These are phyloP conservation scores for Acer negundo DNA, from an alignment of 345 rosid species.

Conservation along the genomic window DNA sequence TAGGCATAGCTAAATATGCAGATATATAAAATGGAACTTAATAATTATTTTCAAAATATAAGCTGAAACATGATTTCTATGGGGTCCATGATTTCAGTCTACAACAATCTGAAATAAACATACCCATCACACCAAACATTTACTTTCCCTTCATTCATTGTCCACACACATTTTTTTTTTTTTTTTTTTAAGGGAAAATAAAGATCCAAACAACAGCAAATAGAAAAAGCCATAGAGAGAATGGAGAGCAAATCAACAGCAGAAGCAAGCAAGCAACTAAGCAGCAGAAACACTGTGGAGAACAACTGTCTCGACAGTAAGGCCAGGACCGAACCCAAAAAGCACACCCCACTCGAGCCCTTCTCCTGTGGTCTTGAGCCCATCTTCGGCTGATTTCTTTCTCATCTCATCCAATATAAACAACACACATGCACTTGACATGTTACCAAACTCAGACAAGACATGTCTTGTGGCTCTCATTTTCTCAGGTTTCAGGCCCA, in stretches of 20 bases:
- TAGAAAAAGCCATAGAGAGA: not conserved
- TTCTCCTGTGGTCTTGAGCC: constrained; percentile 42
- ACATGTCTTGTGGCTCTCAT: constrained; percentile 37
- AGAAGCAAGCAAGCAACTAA: not conserved
- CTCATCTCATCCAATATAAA: constrained; percentile 55
- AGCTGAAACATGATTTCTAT: not conserved
- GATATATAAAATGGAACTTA: not conserved
- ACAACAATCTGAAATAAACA: not conserved
- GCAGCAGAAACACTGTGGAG: constrained; percentile 37
- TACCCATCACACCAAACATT: not conserved
- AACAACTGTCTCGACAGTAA: constrained; percentile 53
- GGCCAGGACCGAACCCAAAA: constrained; percentile 58
- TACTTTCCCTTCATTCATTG: not conserved
- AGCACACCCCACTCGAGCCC: constrained; percentile 64
- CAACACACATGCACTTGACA: constrained; percentile 48
- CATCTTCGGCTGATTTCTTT: constrained; percentile 35
- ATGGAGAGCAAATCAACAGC: not conserved
- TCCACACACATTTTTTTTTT: not conserved
- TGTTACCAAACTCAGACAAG: constrained; percentile 45
- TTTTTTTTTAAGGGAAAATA: not conserved
- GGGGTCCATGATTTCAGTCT: not conserved
- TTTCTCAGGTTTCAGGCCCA: constrained; percentile 42
- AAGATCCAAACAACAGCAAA: not conserved
- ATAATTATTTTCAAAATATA: not conserved
- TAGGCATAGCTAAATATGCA: too few species aligned